Evolutionary conservation across 1,284 basidiomycete species (phyloP).

Genomic region (Trametes hirsuta): DNA sequence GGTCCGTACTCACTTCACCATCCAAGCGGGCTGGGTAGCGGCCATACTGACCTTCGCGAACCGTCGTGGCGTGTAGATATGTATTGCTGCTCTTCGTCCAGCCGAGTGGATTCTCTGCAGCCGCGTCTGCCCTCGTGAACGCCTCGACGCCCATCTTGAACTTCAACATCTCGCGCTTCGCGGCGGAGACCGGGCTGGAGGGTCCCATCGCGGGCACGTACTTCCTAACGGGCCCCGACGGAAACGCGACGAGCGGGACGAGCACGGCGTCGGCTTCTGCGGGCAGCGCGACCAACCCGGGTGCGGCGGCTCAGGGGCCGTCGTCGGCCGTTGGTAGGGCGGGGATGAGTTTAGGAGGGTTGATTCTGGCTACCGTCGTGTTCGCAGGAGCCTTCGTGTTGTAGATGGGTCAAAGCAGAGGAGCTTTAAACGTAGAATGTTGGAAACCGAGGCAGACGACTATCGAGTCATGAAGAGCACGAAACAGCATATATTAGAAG

Average conservation of each 20-base stretch:
- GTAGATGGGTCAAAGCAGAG: too few species aligned
- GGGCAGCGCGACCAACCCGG: conserved; percentile 4
- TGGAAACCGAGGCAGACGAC: too few species aligned
- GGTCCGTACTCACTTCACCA: conserved; percentile 33
- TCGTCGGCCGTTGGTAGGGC: conserved; percentile 11
- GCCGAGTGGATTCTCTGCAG: conserved; percentile 29
- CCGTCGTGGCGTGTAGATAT: conserved; percentile 24
- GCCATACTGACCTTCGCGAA: neutral
- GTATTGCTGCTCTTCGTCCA: conserved; percentile 35
- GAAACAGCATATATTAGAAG: too few species aligned
- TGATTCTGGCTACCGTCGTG: conserved; percentile 1
- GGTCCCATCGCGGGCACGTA: conserved; percentile 36
- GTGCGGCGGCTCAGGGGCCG: neutral
- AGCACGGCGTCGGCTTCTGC: neutral
- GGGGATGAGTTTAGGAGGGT: conserved; percentile 2
- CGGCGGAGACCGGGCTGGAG: conserved; percentile 30
- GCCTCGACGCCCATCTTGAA: conserved; percentile 29
- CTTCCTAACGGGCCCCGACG: conserved; percentile 34
- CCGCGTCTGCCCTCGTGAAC: conserved; percentile 26
- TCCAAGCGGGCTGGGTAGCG: too few species aligned
- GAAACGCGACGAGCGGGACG: conserved; percentile 8
- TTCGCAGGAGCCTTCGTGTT: neutral
- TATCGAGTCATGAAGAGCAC: too few species aligned
- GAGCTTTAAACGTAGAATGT: too few species aligned
- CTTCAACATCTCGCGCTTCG: conserved; percentile 37